Base-by-base conservation (phyloP, 2,329 filamentous ascomycete species). In the Verticillium albo-atrum region DNA sequence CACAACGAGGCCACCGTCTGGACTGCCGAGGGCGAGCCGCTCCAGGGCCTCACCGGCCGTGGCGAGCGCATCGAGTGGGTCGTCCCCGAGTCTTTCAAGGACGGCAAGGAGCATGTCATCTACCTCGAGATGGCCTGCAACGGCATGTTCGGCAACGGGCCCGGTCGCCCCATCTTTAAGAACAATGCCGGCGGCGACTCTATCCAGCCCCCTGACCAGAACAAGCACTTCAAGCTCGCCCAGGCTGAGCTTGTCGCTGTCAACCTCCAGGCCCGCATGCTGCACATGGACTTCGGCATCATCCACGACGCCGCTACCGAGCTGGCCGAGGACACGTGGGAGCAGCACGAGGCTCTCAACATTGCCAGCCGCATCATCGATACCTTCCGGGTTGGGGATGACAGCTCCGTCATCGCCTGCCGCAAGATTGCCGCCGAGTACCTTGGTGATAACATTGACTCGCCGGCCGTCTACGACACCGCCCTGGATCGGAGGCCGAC, bases 121-220 rank as follows among this genome's bases (percentile, higher is more conserved):
- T 89, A 88, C 65, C 82, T 89, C 61, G 87, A 89, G 72, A 88
- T 89, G 84, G 87, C 87, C 1, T 89, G 86, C 71, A 89, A 89
- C 69, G 81, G 80, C 70, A 89, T 89, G 85, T 89, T 89, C 70
- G 87, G 87, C 76, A 64, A 64, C 35, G 61, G 56, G 0, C 55
- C 59, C 2, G 61, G 60, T 4, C 56, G 61, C 10, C 63, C 63
- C 30, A 61, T 66, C 35, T 66, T 66, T 56, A 65, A 65, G 50
- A 65, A 63, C 59, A 65, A 64, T 27, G 51, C 82, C 3, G 82
- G 82, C 20, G 85, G 83, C 6, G 85, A 88, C 68, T 79, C 77
- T 12, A 89, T 89, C 60, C 84, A 88, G 66, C 86, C 87, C 27
- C 87, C 87, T 0, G 74, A 78, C 42, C 82, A 82, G 6, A 77